Conservation (phyloP, 2,329 filamentous ascomycete species). For the Trichoderma afroharzianum region DNA sequence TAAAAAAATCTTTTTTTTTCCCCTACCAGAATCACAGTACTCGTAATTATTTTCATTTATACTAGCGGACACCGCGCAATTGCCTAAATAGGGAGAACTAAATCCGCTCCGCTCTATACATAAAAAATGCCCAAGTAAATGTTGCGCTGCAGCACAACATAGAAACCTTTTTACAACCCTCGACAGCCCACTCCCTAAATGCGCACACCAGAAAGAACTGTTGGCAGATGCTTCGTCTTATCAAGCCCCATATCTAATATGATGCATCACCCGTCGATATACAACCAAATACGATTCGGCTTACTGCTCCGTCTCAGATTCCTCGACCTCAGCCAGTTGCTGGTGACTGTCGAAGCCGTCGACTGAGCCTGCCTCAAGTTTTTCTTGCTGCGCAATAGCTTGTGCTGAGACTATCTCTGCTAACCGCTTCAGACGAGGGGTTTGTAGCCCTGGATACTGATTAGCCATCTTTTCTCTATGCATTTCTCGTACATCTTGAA, state of each 20-base stretch:
- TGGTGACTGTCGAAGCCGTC: slow-evolving; percentile 48
- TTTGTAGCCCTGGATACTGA: slow-evolving; percentile 78
- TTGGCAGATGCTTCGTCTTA: background rate
- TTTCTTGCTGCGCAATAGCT: slow-evolving; percentile 92
- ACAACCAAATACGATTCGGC: background rate
- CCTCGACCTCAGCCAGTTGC: slow-evolving; percentile 50
- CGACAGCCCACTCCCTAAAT: slow-evolving; percentile 5
- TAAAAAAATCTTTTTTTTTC: background rate
- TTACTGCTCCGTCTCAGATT: slow-evolving; percentile 32
- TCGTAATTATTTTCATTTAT: slow-evolving; percentile 14
- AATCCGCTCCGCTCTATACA: slow-evolving; percentile 17
- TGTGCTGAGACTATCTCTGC: slow-evolving; percentile 98
- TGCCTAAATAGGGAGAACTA: slow-evolving; percentile 23
- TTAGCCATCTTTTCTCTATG: background rate
- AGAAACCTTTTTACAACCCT: slow-evolving; percentile 4
- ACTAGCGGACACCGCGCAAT: slow-evolving; percentile 13
- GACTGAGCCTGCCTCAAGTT: slow-evolving; percentile 56
- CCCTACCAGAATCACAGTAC: background rate
- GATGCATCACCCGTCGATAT: slow-evolving; percentile 19
- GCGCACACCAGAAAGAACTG: background rate
- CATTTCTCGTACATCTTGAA: background rate
- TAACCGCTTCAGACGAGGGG: slow-evolving; percentile 85
- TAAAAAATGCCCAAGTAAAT: slow-evolving; percentile 14
- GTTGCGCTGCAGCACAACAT: slow-evolving; percentile 5
- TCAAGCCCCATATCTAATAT: slow-evolving; percentile 1